Percentiles rank a stretch among this genome's conserved stretches.
Evolutionary conservation across 2,329 filamentous ascomycete genomes (phyloP).

Genomic region (Dothideomycetes sp.): DNA sequence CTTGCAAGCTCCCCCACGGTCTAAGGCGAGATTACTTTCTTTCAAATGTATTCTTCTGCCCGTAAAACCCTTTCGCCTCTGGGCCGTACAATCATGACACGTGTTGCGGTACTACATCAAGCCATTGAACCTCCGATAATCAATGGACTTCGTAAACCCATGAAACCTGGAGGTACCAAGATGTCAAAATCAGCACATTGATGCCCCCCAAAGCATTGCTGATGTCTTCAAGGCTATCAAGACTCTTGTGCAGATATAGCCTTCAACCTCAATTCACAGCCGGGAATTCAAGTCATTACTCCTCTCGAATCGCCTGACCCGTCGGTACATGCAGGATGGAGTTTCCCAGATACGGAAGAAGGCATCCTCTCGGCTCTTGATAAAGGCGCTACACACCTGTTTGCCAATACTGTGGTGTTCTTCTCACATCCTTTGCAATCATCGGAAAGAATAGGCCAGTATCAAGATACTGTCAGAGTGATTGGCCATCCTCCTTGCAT

Average conservation of each 20-base stretch:
- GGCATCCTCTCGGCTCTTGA: slow-evolving; percentile 34
- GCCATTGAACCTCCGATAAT: slow-evolving; percentile 39
- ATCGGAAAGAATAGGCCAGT: slow-evolving; percentile 26
- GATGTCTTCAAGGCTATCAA: slow-evolving; percentile 32
- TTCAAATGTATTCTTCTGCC: too few species aligned
- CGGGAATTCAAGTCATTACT: slow-evolving; percentile 28
- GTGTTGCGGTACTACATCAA: slow-evolving; percentile 41
- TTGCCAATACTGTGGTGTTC: slow-evolving; percentile 46
- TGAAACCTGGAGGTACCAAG: slow-evolving; percentile 41
- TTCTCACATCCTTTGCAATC: slow-evolving; percentile 40
- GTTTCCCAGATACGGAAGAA: slow-evolving; percentile 36
- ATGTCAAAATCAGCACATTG: not conserved
- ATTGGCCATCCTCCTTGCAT: slow-evolving; percentile 40
- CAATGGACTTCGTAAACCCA: slow-evolving; percentile 40
- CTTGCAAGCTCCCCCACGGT: too few species aligned
- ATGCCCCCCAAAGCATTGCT: not conserved
- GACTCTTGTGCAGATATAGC: slow-evolving; percentile 44
- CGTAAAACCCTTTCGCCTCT: too few species aligned
- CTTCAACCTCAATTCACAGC: slow-evolving; percentile 28
- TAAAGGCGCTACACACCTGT: slow-evolving; percentile 35
- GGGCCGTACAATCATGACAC: too few species aligned
- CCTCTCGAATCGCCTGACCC: slow-evolving; percentile 25
- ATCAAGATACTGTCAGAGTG: slow-evolving; percentile 28
- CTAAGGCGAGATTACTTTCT: too few species aligned
- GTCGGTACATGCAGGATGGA: slow-evolving; percentile 26